Conservation (phyloP, 805 yeast species). For the Zygosaccharomyces bisporus region DNA sequence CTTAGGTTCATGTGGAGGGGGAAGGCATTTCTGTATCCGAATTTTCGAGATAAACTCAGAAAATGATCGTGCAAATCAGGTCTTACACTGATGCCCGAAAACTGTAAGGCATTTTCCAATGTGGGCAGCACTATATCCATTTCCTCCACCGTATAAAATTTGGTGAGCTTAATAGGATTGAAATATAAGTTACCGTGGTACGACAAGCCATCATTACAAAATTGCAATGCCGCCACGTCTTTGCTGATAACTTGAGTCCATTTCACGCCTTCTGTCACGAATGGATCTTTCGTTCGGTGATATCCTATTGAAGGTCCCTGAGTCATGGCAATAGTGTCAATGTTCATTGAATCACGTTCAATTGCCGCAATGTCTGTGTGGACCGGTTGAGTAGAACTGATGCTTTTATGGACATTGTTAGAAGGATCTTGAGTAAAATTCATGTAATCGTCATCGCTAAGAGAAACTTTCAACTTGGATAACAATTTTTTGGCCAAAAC, state of each 20-base stretch:
- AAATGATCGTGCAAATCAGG: slow-evolving; percentile 25
- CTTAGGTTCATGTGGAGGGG: slow-evolving; percentile 40
- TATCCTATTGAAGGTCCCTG: slow-evolving; percentile 24
- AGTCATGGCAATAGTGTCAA: slow-evolving; percentile 18
- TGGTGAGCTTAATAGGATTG: slow-evolving; percentile 29
- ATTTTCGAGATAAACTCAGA: slow-evolving; percentile 11
- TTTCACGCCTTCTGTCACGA: slow-evolving; percentile 20
- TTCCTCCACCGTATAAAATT: slow-evolving; percentile 29
- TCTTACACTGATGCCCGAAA: slow-evolving; percentile 25
- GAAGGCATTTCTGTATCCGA: slow-evolving; percentile 28
- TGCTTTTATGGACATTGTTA: background rate
- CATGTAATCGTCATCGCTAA: slow-evolving; percentile 46
- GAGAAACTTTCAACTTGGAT: slow-evolving; percentile 49
- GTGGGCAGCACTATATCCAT: slow-evolving; percentile 29
- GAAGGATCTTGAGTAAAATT: slow-evolving; percentile 24
- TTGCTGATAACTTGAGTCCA: slow-evolving; percentile 26
- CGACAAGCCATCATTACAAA: slow-evolving; percentile 10
- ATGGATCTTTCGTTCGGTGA: slow-evolving; percentile 7
- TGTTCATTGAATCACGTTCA: slow-evolving; percentile 20
- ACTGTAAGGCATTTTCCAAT: slow-evolving; percentile 31
- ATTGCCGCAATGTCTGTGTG: slow-evolving; percentile 40
- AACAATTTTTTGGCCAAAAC: slow-evolving; percentile 49
- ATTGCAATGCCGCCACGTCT: slow-evolving; percentile 31
- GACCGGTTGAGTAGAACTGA: slow-evolving; percentile 46
- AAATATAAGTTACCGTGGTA: slow-evolving; percentile 13